Conservation (phyloP, 352 stramenopile species). For the Globisporangium apiculatum region DNA sequence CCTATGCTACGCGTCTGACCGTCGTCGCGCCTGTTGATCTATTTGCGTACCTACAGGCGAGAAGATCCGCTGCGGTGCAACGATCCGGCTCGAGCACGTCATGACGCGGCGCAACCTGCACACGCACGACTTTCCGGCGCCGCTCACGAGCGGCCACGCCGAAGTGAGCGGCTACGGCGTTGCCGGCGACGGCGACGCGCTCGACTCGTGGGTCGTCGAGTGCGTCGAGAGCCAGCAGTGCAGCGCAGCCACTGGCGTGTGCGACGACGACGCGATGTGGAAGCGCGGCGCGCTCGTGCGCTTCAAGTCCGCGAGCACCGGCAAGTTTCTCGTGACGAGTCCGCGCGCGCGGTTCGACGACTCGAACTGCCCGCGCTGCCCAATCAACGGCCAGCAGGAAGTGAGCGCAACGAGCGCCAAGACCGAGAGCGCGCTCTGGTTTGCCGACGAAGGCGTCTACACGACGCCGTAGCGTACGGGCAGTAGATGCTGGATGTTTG, state of each 20-base stretch:
- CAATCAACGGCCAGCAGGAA: slow-evolving; percentile 84
- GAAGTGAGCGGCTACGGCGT: slow-evolving; percentile 82
- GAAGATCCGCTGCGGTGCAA: slow-evolving; percentile 56
- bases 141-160: slow-evolving; percentile 45
- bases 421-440: slow-evolving; percentile 61
- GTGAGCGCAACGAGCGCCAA: slow-evolving; percentile 51
- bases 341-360: slow-evolving; percentile 55
- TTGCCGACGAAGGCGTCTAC: slow-evolving; percentile 80
- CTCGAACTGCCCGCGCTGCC: slow-evolving; percentile 73
- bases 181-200: slow-evolving; percentile 60
- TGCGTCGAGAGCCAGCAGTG: slow-evolving; percentile 70
- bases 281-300: slow-evolving; percentile 70
- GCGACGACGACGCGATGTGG: slow-evolving; percentile 65
- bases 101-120: slow-evolving; percentile 73
- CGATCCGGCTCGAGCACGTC: slow-evolving; percentile 71
- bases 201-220: slow-evolving; percentile 74
- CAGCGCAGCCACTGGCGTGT: slow-evolving; percentile 45
- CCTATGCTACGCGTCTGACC: too few species aligned
- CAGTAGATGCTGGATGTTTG: background rate
- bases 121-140: slow-evolving; percentile 63
- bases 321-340: slow-evolving; percentile 44
- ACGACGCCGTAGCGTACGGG: slow-evolving; percentile 33
- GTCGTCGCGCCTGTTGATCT: too few species aligned
- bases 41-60: slow-evolving; percentile 18
- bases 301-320: slow-evolving; percentile 49